A percentile compares a stretch with the other conserved stretches of the same genome.
Conservation (phyloP, 2,329 filamentous ascomycete genomes). For the Colletotrichum karsti region DNA sequence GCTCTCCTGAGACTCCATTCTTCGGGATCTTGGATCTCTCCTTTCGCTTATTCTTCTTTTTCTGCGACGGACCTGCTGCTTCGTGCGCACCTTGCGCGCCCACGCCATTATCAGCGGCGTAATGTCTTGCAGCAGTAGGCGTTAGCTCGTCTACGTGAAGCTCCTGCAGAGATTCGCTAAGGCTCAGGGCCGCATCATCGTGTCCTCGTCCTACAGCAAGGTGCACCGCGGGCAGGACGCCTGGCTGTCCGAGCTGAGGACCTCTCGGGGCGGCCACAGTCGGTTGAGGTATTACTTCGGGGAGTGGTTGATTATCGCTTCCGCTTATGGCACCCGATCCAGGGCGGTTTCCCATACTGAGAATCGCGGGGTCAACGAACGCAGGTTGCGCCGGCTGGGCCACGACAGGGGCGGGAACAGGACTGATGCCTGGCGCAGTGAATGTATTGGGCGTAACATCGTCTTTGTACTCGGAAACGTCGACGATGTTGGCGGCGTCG, state of each 20-base stretch:
- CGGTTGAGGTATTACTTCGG: slow-evolving; percentile 32
- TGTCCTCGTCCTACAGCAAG: neutral
- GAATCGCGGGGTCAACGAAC: slow-evolving; percentile 85
- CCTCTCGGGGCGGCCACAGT: slow-evolving; percentile 42
- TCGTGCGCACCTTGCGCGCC: slow-evolving; percentile 17
- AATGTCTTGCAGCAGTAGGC: slow-evolving; percentile 30
- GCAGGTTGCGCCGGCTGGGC: slow-evolving; percentile 43
- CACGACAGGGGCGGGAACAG: slow-evolving; percentile 35
- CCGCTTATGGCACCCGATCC: slow-evolving; percentile 35
- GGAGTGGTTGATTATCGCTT: slow-evolving; percentile 25
- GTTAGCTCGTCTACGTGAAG: slow-evolving; percentile 34
- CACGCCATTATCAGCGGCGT: neutral
- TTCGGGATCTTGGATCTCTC: slow-evolving; percentile 42
- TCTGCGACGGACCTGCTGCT: slow-evolving; percentile 32
- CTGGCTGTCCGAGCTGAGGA: slow-evolving; percentile 34
- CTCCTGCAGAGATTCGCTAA: slow-evolving; percentile 32
- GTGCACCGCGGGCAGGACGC: slow-evolving; percentile 29
- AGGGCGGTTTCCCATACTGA: slow-evolving; percentile 69
- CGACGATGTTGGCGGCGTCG: slow-evolving; percentile 52
- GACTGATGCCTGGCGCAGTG: slow-evolving; percentile 34
- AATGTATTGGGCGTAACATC: slow-evolving; percentile 39
- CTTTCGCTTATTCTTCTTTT: slow-evolving; percentile 36
- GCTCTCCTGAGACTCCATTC: slow-evolving; percentile 29
- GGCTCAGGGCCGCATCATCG: slow-evolving; percentile 1
- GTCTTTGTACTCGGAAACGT: slow-evolving; percentile 50